phyloP scores from a whole-genome alignment of 2,329 filamentous ascomycete genomes.

The Huntiella abstrusa region DNA sequence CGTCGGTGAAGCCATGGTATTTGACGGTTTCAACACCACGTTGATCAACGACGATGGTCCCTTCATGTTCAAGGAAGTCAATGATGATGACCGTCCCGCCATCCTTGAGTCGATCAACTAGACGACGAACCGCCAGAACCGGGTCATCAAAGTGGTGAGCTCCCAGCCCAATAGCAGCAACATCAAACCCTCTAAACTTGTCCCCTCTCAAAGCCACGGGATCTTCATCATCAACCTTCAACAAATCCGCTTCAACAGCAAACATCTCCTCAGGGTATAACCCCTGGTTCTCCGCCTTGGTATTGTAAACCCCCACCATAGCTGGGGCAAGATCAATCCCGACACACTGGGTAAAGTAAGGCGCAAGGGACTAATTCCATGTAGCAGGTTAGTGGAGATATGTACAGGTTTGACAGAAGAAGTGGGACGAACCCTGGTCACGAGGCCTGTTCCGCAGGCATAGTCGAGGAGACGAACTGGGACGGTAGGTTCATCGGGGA shows the following conservation, averaged over 20 bases:
- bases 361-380: conserved; percentile 32
- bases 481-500: conserved; percentile 17
- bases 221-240: conserved; percentile 25
- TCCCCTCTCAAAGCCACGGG: conserved; percentile 37
- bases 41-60: conserved; percentile 13
- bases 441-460: conserved; percentile 51
- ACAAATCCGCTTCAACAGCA: conserved; percentile 39
- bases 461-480: conserved; percentile 44
- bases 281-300: conserved; percentile 34
- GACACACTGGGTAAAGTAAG: conserved; percentile 41
- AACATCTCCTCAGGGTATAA: conserved; percentile 28
- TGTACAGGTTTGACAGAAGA: not conserved
- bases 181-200: conserved; percentile 51
- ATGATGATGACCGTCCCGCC: conserved; percentile 50
- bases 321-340: conserved; percentile 53
- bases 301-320: conserved; percentile 53
- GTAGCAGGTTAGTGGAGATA: not conserved
- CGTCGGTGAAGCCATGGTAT: conserved; percentile 46
- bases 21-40: conserved; percentile 24
- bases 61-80: conserved; percentile 43
- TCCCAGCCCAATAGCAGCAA: conserved; percentile 42
- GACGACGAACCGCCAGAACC: conserved; percentile 33
- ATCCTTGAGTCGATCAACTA: conserved; percentile 42
- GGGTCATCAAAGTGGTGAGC: conserved; percentile 53
- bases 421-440: conserved; percentile 36